Base-by-base conservation (phyloP, 768 basidiomycete genomes). In the Podaxis sp. region DNA sequence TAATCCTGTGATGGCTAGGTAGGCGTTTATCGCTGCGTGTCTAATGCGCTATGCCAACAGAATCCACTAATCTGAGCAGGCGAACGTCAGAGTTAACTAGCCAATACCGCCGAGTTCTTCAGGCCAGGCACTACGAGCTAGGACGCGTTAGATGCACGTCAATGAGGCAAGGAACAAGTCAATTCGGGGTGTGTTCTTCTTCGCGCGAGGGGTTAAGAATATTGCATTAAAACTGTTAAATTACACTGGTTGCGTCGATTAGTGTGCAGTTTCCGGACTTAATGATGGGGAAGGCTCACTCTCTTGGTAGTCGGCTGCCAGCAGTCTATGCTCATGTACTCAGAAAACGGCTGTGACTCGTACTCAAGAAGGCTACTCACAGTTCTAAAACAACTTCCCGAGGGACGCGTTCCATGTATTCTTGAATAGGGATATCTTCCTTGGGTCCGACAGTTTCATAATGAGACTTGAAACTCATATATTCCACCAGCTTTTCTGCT, bases 341-440 rank as follows among this genome's bases (percentile, higher is more conserved):
- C 15, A 15, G 53, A 50, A n/a, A 30, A 52, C 15, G 50, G 6
- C 22, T 8, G 11, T 30, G 17, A 30, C 11, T 12, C 2, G 11
- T 24, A 7, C 20, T 22, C 30, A 6, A 38, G 20, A 17, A 4
- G 6, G 50, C 13, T 15, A 84, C 93, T 71, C 67, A 97, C 95
- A 96, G 74, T 73, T 97, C 95, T 5, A 98, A 75, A 0, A 91
- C 91, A 51, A 97, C 84, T 73, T 96, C 95, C 0, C 92, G 92
- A 1, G 88, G 87, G 56, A 98, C 83, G 20, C 95, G 84, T 66
- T 96, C 93, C 65, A 83, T 74, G 66, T 95, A 89, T 67, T 97
- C 95, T 22, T 82, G 78, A 1, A 84, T 70, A 3, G 94, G 93
- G 22, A 91, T 78, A 54, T 94, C 91, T 68, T 95, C 93, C 66